Evolutionary conservation across 176 grass and related monocot species (phyloP).

Genomic region (Carex littledalei): DNA sequence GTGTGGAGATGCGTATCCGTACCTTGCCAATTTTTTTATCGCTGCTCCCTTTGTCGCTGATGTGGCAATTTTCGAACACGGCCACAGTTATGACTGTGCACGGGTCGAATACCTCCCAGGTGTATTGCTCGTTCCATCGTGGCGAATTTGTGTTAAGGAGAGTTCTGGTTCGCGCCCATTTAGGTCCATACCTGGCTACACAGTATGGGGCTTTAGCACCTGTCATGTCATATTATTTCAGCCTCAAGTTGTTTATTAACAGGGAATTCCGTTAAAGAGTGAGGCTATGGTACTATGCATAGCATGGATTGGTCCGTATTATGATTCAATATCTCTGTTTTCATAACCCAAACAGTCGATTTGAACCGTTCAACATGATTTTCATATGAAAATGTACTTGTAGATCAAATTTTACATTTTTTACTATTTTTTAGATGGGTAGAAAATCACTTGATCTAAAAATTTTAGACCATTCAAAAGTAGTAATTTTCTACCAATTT

Average conservation of each 20-base stretch:
- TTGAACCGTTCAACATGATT: too few species aligned
- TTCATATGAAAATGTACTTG: too few species aligned
- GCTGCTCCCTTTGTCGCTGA: background rate
- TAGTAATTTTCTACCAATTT: too few species aligned
- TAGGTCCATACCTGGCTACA: conserved; percentile 71
- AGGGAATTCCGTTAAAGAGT: background rate
- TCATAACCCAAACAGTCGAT: too few species aligned
- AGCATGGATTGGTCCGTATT: too few species aligned
- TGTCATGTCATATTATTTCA: background rate
- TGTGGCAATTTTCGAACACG: conserved; percentile 56
- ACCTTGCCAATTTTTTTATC: conserved; percentile 63
- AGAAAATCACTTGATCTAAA: too few species aligned
- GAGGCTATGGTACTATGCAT: too few species aligned
- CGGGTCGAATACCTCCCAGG: conserved; percentile 75
- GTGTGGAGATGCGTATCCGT: conserved; percentile 45
- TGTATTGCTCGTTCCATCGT: conserved; percentile 81
- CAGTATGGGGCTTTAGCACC: conserved; percentile 41
- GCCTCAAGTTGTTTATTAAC: conserved; percentile 21
- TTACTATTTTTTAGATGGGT: too few species aligned
- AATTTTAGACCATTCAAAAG: too few species aligned
- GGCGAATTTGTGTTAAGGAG: conserved; percentile 32
- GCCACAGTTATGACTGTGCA: conserved; percentile 66
- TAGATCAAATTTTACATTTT: too few species aligned
- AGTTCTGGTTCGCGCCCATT: conserved; percentile 77
- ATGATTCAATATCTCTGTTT: too few species aligned